Evolutionary conservation across 805 yeast genomes (phyloP), one percentile per base, ranked within the genome.

Genomic region (Suhomyces prunicola): DNA sequence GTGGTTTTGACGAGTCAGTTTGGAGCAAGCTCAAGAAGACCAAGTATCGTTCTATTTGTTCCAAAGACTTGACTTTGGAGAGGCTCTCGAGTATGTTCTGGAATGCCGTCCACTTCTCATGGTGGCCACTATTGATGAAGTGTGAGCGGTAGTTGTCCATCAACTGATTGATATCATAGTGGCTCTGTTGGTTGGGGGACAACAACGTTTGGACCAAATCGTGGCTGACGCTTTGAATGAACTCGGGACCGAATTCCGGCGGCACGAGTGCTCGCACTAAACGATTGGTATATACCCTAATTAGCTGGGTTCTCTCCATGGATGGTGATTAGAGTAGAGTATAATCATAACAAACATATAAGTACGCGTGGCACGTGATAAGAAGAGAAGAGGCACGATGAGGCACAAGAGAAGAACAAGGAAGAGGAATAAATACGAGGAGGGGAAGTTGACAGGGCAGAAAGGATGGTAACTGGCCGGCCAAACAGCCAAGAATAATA

Each of bases 181-280:
- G 58, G 47, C 41, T 50, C 26, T 29, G 50, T 7, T 47, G 44
- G 12, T 42, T 12, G 50, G 8, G 31, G 19, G 47, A 12, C 5
- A 36, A 23, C 17, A 52, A 27, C 6, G 46, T 39, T 24, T 35
- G 39, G 19, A 64, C 50, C 12, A 74, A 52, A 44, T 74, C 78
- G 47, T 55, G 59, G 19, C 69, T 59, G 15, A 73, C 58, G 46
- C 73, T 66, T 46, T 67, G 65, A 5, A 59, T 59, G 53, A 67
- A 72, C 42, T 68, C 73, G 1, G 66, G 64, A 1, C 77, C 77
- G 49, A 71, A 65, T 47, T 71, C 76, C 1, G 57, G 29, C 8
- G 80, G 79, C 1, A 73, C 66, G 26, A 76, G 58, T 13, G 75
- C 61, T 46, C 62, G 64, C 40, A 73, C 74, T 35, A 76, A 60